Evolutionary conservation across 352 stramenopile genomes (phyloP), one percentile per base, ranked within the genome.

Genomic region (Phytopythium ostracodes): DNA sequence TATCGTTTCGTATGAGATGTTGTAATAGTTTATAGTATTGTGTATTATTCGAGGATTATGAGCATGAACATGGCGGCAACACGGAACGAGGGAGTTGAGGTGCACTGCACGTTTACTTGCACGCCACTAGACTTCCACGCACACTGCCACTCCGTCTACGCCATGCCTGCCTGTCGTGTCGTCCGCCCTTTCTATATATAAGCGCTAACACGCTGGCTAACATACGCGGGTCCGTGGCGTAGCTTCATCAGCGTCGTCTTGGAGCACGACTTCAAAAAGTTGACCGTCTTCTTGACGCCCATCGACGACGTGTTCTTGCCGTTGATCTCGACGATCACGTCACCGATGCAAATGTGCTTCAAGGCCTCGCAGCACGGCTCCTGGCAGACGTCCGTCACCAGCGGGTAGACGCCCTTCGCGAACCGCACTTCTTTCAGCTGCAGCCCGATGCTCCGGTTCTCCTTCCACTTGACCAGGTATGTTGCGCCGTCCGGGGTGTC

Each of bases 261-360:
- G 1, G 83, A 79, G 63, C 84, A 92, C 33, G 87, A 88, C 62
- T 88, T 91, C 29, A 96, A 68, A 62, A 96, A 96, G 62, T 76
- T 89, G 43, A 93, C 83, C 27, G 87, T 96, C 72, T 96, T 96
- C 68, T 96, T 96, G 33, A 96, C 87, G 33, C 87, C 84, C 87
- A 96, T 96, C 17, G 81, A 84, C 17, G 87, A 93, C 52, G 84
- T 93, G 57, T 96, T 92, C 63, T 83, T 82, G n/a, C 84, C 84
- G 60, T 96, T 96, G 59, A 96, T 94, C 68, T 96, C 87, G 33
- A 96, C 67, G 52, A 96, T 91, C 56, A 96, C 71, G 57, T 96
- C 87, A 17, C 87, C 87, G 18, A 94, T 70, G 60, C 81, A 91
- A 62, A 96, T 85, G 71, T 94, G 87, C 60, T 88, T 87, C 36